Conservation (phyloP, 352 stramenopile genomes). For the Salisapilia sapeloensis region DNA sequence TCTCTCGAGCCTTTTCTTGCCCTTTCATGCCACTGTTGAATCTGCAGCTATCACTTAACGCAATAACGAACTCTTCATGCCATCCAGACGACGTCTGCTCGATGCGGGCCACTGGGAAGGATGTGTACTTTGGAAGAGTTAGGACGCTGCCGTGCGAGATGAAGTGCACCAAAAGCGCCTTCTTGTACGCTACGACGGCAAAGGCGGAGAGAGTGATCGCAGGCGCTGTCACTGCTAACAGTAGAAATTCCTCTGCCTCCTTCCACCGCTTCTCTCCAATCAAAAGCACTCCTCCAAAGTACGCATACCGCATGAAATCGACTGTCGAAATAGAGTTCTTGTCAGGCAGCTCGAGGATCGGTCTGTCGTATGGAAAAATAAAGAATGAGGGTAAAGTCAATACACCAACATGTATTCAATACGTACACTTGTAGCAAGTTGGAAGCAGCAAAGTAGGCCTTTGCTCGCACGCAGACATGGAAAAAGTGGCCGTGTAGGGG, state of each 20-base stretch:
- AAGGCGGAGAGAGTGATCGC: constrained; percentile 59
- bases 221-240: constrained; percentile 52
- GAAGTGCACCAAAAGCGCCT: constrained; percentile 49
- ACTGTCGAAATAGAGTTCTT: constrained; percentile 25
- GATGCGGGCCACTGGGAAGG: constrained; percentile 54
- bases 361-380: constrained; percentile 11
- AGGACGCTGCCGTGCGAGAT: constrained; percentile 29
- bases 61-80: constrained; percentile 34
- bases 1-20: constrained; percentile 9
- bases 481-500: constrained; percentile 54
- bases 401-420: not conserved
- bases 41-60: too few species aligned
- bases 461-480: constrained; percentile 64
- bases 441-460: constrained; percentile 57
- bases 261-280: constrained; percentile 62
- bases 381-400: not conserved
- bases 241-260: constrained; percentile 54
- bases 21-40: constrained; percentile 31
- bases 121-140: constrained; percentile 61
- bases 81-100: constrained; percentile 42
- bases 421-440: constrained; percentile 53
- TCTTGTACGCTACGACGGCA: constrained; percentile 74
- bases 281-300: constrained; percentile 64
- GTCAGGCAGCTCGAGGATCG: constrained; percentile 53
- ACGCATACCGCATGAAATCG: constrained; percentile 69